A percentile compares a stretch with the other conserved stretches of the same genome.
These are phyloP conservation scores for Pogostemon cablin DNA, from an alignment of 257 asterid species.

Conservation along the genomic window DNA sequence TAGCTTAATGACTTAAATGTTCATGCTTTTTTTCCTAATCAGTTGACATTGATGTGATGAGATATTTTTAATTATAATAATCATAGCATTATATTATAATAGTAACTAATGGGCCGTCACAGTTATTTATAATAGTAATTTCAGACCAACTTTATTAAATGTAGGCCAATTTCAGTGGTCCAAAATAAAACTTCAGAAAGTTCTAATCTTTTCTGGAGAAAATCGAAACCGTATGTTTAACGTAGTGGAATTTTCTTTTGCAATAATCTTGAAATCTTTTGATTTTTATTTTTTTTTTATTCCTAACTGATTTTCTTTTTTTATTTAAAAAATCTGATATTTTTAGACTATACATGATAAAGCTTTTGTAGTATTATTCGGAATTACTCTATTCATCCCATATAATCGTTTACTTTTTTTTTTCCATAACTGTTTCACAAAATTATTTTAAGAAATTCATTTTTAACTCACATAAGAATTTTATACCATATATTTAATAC, in stretches of 20 bases:
- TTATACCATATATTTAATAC: no score
- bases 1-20: no score
- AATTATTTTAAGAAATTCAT: no score
- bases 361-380: no score
- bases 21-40: no score
- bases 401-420: no score
- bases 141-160: constrained; percentile 26
- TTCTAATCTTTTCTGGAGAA: constrained; percentile 30
- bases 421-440: no score
- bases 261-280: neutral
- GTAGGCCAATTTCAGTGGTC: constrained; percentile 35
- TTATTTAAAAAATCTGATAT: neutral
- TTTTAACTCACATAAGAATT: no score
- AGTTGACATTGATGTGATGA: no score
- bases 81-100: neutral
- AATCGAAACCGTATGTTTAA: constrained; percentile 47
- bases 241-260: constrained; percentile 34
- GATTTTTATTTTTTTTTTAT: neutral
- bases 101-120: neutral
- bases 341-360: neutral
- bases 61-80: no score
- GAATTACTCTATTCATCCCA: no score
- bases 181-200: constrained; percentile 30
- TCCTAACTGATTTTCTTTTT: neutral
- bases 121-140: neutral